Conservation (phyloP, 1,139 yeast genomes). For the Suhomyces kunorum region DNA sequence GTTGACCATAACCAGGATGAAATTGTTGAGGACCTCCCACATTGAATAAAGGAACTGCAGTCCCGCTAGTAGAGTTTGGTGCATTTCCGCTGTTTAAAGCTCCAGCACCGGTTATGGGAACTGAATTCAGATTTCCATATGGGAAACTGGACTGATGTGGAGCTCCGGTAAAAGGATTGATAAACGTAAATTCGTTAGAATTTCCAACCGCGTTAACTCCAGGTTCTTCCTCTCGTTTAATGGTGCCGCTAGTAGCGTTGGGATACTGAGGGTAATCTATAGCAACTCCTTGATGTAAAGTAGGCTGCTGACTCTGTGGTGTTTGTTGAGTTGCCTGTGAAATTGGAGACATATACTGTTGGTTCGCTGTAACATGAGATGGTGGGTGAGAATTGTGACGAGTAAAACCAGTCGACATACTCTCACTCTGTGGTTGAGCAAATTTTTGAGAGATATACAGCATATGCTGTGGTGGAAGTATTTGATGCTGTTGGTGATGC, state of each 20-base stretch:
- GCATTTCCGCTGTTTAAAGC: slow-evolving; percentile 5
- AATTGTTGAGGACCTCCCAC: slow-evolving; percentile 17
- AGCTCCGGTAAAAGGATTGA: slow-evolving; percentile 17
- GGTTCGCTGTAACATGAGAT: slow-evolving; percentile 13
- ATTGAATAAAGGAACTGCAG: slow-evolving; percentile 12
- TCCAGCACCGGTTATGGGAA: slow-evolving; percentile 3
- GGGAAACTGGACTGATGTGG: slow-evolving; percentile 14
- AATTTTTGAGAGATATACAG: slow-evolving; percentile 14
- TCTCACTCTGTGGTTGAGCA: slow-evolving; percentile 5
- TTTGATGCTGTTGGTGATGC: slow-evolving; percentile 11
- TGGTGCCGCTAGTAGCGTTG: neutral
- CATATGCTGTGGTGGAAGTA: slow-evolving; percentile 9
- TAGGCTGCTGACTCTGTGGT: slow-evolving; percentile 2
- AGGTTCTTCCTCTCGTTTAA: slow-evolving; percentile 13
- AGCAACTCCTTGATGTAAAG: slow-evolving; percentile 4
- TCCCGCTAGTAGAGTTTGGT: slow-evolving; percentile 8
- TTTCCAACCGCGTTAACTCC: slow-evolving; percentile 2
- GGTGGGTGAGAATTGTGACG: slow-evolving; percentile 20
- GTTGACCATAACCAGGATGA: slow-evolving; percentile 13
- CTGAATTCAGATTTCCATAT: slow-evolving; percentile 8
- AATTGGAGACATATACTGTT: slow-evolving; percentile 15
- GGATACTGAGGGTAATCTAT: slow-evolving; percentile 9
- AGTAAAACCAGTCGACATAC: slow-evolving; percentile 8
- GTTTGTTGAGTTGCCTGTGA: slow-evolving; percentile 13
- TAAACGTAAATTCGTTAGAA: slow-evolving; percentile 14